Conservation (phyloP, 768 basidiomycete genomes). For the Mrakia hoshinonis region DNA sequence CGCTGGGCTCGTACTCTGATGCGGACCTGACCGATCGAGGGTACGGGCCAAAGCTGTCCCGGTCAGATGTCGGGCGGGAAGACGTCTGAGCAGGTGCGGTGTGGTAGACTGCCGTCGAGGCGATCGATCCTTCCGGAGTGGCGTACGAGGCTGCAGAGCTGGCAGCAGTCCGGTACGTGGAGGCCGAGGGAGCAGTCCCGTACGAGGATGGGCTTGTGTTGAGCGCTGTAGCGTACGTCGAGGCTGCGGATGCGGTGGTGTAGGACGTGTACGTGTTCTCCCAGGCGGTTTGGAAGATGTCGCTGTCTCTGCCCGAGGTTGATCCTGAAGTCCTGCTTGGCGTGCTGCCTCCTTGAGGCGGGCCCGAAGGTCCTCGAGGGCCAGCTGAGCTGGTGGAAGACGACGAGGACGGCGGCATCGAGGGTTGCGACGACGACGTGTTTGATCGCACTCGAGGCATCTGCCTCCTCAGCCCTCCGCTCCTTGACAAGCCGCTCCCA, state of each 20-base stretch:
- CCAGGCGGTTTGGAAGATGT: slow-evolving; percentile 1
- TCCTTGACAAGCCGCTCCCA: not conserved
- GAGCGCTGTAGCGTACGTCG: not conserved
- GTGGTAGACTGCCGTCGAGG: not conserved
- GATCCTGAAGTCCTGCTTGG: not conserved
- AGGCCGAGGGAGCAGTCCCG: slow-evolving; percentile 3
- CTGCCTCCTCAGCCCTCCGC: not conserved
- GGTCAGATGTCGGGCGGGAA: not conserved
- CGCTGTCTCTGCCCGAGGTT: not conserved
- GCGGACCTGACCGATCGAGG: not conserved
- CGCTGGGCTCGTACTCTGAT: not conserved
- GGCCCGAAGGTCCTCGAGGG: not conserved
- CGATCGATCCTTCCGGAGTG: not conserved
- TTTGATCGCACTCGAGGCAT: not conserved
- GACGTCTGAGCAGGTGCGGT: not conserved
- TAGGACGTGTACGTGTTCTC: not conserved
- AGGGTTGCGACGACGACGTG: not conserved
- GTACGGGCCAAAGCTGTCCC: too few relatives aligned
- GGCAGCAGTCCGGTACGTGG: not conserved
- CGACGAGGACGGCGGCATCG: not conserved
- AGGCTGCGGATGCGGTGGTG: not conserved
- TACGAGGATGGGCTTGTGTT: not conserved
- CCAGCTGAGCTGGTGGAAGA: not conserved
- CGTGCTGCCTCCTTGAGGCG: not conserved
- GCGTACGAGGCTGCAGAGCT: not conserved